phyloP scores from a whole-genome alignment of 2,329 filamentous ascomycete species.

The Pseudogymnoascus sp. region DNA sequence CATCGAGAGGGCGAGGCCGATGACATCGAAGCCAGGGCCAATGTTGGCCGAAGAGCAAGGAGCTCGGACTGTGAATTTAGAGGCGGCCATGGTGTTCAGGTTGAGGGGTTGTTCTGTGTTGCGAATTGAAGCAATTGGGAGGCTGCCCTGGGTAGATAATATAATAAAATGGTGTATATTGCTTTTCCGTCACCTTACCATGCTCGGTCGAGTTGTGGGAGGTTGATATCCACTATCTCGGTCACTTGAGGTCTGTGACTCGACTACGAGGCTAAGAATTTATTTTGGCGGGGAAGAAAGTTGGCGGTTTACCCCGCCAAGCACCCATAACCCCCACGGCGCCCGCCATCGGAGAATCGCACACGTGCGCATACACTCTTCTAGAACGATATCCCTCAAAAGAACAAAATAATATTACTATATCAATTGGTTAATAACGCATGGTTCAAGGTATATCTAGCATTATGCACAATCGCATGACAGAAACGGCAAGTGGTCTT shows the following conservation, averaged over 20 bases:
- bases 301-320: not conserved
- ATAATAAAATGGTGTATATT: not conserved
- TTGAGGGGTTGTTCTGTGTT: not conserved
- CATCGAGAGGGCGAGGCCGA: constrained; percentile 86
- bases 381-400: not conserved
- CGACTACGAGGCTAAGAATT: constrained; percentile 1
- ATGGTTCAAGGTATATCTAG: not conserved
- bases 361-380: not conserved
- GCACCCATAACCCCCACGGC: not conserved
- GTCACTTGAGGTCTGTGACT: constrained; percentile 1
- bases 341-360: not conserved
- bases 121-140: not conserved
- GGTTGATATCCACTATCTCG: not conserved
- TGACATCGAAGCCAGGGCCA: constrained; percentile 94
- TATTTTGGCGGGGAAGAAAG: not conserved
- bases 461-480: not conserved
- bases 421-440: not conserved
- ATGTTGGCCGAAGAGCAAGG: constrained; percentile 97
- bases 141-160: not conserved
- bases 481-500: not conserved
- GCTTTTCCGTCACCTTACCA: not conserved
- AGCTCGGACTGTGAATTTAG: constrained; percentile 58
- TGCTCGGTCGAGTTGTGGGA: not conserved
- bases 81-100: not conserved
- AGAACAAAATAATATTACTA: not conserved